These are phyloP conservation scores for Pyrus pyrifolia DNA, from an alignment of 306 rosid genomes.

Conservation along the genomic window DNA sequence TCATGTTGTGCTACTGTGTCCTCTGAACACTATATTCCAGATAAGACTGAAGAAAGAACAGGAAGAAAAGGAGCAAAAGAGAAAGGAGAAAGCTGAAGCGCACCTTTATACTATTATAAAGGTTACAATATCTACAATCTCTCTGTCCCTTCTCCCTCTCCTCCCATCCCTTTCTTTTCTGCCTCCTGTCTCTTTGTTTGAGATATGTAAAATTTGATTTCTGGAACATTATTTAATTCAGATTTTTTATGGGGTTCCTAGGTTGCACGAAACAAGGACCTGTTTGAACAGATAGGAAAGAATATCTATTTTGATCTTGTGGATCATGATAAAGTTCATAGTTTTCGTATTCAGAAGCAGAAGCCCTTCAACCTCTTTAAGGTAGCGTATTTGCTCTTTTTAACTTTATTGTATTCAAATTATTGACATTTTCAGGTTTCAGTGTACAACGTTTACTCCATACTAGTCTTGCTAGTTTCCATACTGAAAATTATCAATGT, in stretches of 20 bases:
- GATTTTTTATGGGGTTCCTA: constrained; percentile 9
- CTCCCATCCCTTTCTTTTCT: neutral
- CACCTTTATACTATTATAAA: constrained; percentile 78
- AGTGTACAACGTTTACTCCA: neutral
- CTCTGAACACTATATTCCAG: constrained; percentile 27
- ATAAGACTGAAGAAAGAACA: constrained; percentile 82
- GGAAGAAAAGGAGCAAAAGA: constrained; percentile 78
- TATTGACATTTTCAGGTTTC: neutral
- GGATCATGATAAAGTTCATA: constrained; percentile 86
- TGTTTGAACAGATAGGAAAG: constrained; percentile 70
- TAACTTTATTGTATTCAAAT: neutral
- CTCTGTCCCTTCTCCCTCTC: neutral
- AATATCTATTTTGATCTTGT: constrained; percentile 85
- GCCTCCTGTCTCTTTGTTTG: neutral
- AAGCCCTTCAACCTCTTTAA: constrained; percentile 58
- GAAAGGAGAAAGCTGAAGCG: constrained; percentile 82
- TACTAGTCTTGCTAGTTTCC: neutral
- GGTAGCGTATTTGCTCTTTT: constrained; percentile 31
- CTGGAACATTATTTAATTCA: neutral
- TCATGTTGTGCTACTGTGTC: neutral
- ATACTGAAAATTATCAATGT: neutral
- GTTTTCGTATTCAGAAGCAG: constrained; percentile 74
- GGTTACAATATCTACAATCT: constrained; percentile 32
- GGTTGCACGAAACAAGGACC: constrained; percentile 86
- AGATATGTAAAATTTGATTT: constrained; percentile 3